Percentiles rank a stretch among this genome's conserved stretches.
phyloP scores from a whole-genome alignment of 768 basidiomycete genomes.

The Cystobasidiopsis lactophilus region DNA sequence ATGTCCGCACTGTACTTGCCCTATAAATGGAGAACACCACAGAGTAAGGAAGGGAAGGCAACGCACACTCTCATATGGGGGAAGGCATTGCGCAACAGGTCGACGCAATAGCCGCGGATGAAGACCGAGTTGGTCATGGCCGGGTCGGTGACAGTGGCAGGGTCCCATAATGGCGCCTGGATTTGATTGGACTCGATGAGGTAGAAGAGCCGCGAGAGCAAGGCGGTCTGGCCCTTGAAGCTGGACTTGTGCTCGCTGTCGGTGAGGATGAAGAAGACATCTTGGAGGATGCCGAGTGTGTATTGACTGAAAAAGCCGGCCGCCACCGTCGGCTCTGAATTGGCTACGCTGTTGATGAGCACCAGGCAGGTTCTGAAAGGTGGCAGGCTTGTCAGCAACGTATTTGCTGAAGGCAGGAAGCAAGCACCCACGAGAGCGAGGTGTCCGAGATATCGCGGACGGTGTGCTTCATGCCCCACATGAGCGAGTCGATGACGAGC shows the following conservation, averaged over 20 bases:
- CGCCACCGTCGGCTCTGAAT: conserved; percentile 50
- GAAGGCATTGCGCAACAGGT: conserved; percentile 70
- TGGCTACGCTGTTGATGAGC: conserved; percentile 81
- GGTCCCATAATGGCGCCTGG: conserved; percentile 64
- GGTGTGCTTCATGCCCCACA: conserved; percentile 98
- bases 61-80: conserved; percentile 55
- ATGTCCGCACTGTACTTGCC: conserved; percentile 23
- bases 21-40: no score
- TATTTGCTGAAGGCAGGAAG: background rate
- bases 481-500: conserved; percentile 89
- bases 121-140: conserved; percentile 51
- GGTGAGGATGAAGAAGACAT: conserved; percentile 90
- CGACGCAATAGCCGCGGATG: conserved; percentile 58
- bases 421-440: background rate
- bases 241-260: conserved; percentile 96
- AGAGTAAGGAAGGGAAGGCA: conserved; percentile 23
- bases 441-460: background rate
- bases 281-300: conserved; percentile 76
- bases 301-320: conserved; percentile 94
- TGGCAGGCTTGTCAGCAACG: conserved; percentile 3
- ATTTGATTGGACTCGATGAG: conserved; percentile 64
- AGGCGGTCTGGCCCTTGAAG: conserved; percentile 77
- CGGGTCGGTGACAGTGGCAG: conserved; percentile 42
- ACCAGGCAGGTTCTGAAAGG: conserved; percentile 55
- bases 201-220: conserved; percentile 85